These are phyloP conservation scores for Pythium plurisporium DNA, from an alignment of 352 stramenopile genomes.

Conservation along the genomic window DNA sequence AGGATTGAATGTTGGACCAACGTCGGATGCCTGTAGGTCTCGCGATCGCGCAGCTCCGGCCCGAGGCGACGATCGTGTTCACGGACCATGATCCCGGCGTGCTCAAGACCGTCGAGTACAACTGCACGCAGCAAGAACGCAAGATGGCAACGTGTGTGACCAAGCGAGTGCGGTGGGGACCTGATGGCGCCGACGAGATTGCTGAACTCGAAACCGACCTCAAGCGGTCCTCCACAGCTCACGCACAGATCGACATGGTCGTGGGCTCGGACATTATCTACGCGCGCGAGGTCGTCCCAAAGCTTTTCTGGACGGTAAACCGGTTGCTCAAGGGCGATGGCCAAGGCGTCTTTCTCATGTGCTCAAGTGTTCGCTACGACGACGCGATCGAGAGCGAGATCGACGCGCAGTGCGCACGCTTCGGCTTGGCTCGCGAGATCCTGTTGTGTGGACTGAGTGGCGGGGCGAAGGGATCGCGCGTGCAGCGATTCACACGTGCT, in stretches of 20 bases:
- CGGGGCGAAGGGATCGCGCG: slow-evolving; percentile 32
- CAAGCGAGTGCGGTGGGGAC: slow-evolving; percentile 59
- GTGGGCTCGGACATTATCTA: slow-evolving; percentile 82
- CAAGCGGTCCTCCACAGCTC: neutral
- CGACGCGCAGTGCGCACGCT: slow-evolving; percentile 46
- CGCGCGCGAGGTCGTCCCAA: slow-evolving; percentile 51
- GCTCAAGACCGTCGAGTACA: slow-evolving; percentile 77
- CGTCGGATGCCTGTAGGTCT: slow-evolving; percentile 25
- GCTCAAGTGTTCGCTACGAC: slow-evolving; percentile 69
- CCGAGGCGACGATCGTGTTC: slow-evolving; percentile 62
- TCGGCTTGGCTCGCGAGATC: slow-evolving; percentile 42
- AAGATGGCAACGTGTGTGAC: slow-evolving; percentile 52
- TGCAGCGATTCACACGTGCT: slow-evolving; percentile 49
- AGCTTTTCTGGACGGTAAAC: slow-evolving; percentile 79
- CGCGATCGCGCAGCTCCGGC: slow-evolving; percentile 53
- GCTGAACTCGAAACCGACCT: slow-evolving; percentile 28
- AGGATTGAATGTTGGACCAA: no score
- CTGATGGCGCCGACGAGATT: slow-evolving; percentile 54
- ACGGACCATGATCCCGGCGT: slow-evolving; percentile 81
- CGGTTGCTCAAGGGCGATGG: slow-evolving; percentile 28
- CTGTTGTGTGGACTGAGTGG: slow-evolving; percentile 36
- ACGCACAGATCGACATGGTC: slow-evolving; percentile 37
- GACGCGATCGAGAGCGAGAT: slow-evolving; percentile 70
- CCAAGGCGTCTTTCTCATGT: slow-evolving; percentile 56
- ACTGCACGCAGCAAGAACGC: slow-evolving; percentile 50